Evolutionary conservation across 441 rosid genomes (phyloP).

Genomic region (Gossypium gossypioides): DNA sequence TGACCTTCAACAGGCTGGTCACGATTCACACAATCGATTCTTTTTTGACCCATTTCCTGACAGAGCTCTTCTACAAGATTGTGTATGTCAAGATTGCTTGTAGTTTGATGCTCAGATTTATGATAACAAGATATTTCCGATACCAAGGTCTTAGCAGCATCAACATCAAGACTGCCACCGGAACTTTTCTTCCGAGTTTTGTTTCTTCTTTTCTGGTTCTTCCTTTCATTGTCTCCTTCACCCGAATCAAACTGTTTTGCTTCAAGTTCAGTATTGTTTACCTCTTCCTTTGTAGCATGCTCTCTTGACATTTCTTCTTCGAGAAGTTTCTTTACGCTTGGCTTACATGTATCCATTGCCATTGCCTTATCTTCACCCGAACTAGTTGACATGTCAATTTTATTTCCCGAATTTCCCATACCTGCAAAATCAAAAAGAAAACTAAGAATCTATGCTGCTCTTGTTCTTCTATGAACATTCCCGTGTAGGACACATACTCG

Average conservation of each 20-base stretch:
- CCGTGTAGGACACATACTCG: background rate
- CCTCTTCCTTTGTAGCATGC: constrained; percentile 32
- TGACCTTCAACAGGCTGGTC: constrained; percentile 28
- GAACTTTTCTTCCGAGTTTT: constrained; percentile 50
- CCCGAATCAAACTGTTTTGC: constrained; percentile 34
- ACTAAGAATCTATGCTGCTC: background rate
- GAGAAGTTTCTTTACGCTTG: constrained; percentile 81
- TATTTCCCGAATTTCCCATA: constrained; percentile 28
- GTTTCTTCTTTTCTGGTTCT: constrained; percentile 43
- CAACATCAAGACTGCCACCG: constrained; percentile 30
- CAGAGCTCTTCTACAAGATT: constrained; percentile 59
- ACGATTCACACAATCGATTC: constrained; percentile 26
- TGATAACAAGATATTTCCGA: constrained; percentile 24
- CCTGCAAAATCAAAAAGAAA: constrained; percentile 29
- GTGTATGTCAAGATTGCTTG: constrained; percentile 38
- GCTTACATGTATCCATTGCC: constrained; percentile 29
- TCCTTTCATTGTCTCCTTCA: constrained; percentile 36
- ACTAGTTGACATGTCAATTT: constrained; percentile 25
- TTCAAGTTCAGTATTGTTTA: constrained; percentile 33
- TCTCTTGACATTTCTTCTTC: constrained; percentile 76
- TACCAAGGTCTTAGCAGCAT: constrained; percentile 31
- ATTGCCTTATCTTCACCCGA: constrained; percentile 19
- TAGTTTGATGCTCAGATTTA: constrained; percentile 25
- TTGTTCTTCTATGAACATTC: background rate
- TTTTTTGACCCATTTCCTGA: constrained; percentile 47